A percentile compares a stretch with the other conserved stretches of the same genome.
These are phyloP conservation scores for Xylaria acuta DNA, from an alignment of 495 filamentous ascomycete genomes.

Conservation along the genomic window DNA sequence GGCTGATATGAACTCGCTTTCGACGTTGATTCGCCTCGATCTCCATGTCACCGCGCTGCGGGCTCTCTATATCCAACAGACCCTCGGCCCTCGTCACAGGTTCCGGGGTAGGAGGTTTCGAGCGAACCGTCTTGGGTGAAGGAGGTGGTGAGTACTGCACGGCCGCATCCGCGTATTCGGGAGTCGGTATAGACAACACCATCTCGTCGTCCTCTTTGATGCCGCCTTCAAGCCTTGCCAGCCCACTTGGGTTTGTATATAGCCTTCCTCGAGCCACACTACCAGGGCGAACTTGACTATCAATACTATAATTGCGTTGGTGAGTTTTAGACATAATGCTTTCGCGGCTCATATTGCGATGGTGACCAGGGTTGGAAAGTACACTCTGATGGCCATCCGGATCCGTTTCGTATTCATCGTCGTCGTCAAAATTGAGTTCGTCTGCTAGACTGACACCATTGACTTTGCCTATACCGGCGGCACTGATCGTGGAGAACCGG, in stretches of 20 bases:
- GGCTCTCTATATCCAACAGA: constrained; percentile 47
- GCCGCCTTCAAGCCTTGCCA: constrained; percentile 58
- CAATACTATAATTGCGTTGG: constrained; percentile 55
- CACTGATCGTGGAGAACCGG: constrained; percentile 73
- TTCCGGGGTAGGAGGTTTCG: constrained; percentile 51
- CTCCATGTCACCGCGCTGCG: constrained; percentile 57
- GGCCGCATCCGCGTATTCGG: constrained; percentile 71
- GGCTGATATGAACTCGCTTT: constrained; percentile 62
- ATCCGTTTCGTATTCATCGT: constrained; percentile 67
- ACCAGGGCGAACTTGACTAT: constrained; percentile 56
- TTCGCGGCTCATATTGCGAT: constrained; percentile 52
- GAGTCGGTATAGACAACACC: constrained; percentile 30
- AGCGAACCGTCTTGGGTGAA: constrained; percentile 64
- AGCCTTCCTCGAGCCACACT: constrained; percentile 57
- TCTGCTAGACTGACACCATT: constrained; percentile 84
- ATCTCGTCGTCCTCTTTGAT: constrained; percentile 58
- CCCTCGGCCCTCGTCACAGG: constrained; percentile 44
- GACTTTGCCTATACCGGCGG: constrained; percentile 57
- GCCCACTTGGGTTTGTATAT: constrained; percentile 52
- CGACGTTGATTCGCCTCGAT: constrained; percentile 74
- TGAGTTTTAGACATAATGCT: constrained; percentile 53
- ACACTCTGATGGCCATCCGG: constrained; percentile 62
- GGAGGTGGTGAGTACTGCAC: constrained; percentile 83
- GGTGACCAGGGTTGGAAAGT: constrained; percentile 47
- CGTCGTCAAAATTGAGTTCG: constrained; percentile 84